A percentile compares a stretch with the other conserved stretches of the same genome.
Evolutionary conservation across 108 stramenopile genomes (phyloP).

Genomic region (Skeletonema costatum): DNA sequence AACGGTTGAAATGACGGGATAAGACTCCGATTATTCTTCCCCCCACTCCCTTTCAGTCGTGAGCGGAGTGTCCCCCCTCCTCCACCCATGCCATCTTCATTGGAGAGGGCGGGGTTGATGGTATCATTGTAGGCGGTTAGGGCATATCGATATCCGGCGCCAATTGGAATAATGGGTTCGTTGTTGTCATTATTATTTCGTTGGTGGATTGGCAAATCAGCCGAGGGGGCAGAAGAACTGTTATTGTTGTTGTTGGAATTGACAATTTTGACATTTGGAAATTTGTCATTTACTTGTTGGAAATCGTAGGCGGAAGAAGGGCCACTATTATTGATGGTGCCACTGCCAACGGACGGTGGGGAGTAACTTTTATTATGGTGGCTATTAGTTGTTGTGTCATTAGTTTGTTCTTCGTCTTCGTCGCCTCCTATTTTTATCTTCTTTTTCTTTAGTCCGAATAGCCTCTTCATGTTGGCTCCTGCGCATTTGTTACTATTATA

Average conservation of each 20-base stretch:
- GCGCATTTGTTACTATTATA: too few relatives aligned
- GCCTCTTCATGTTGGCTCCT: conserved; percentile 10
- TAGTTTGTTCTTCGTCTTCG: not conserved
- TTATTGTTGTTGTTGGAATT: too few relatives aligned
- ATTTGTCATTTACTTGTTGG: not conserved
- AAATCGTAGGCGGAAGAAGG: not conserved
- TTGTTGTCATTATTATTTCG: not conserved
- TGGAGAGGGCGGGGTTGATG: conserved; percentile 19
- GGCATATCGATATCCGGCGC: conserved; percentile 40
- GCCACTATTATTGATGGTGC: too few relatives aligned
- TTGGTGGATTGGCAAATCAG: not conserved
- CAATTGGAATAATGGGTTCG: not conserved
- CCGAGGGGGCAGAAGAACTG: too few relatives aligned
- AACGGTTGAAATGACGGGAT: conserved; percentile 14
- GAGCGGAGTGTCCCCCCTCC: conserved; percentile 21
- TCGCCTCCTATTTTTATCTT: conserved; percentile 37
- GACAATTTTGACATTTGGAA: too few relatives aligned
- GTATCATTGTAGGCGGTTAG: conserved; percentile 39
- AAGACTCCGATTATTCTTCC: conserved; percentile 10
- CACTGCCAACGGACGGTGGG: not conserved
- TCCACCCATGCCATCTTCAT: conserved; percentile 36
- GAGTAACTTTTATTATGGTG: not conserved
- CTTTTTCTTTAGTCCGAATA: conserved; percentile 15
- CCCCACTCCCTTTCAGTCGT: conserved; percentile 5
- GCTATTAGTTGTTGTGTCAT: not conserved